Percentiles rank a stretch among this genome's conserved stretches.
phyloP scores from a whole-genome alignment of 352 stramenopile genomes.

The Plasmopara halstedii region DNA sequence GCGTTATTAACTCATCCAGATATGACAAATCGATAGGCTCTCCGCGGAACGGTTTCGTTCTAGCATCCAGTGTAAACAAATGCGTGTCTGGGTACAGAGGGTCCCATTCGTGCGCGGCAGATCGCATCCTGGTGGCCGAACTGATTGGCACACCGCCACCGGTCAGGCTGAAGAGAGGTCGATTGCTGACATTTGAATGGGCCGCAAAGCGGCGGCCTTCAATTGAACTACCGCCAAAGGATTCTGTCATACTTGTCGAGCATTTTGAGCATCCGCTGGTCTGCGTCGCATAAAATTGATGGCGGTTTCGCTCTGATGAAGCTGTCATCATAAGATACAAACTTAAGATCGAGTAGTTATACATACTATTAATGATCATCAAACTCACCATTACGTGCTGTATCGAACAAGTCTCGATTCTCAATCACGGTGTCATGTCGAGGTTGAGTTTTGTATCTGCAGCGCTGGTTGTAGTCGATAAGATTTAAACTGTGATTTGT shows the following conservation, averaged over 20 bases:
- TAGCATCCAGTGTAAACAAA: slow-evolving; percentile 17
- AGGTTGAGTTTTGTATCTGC: slow-evolving; percentile 3
- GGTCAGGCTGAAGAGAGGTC: slow-evolving; percentile 13
- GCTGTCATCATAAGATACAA: background rate
- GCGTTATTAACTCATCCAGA: slow-evolving; percentile 34
- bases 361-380: background rate
- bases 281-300: slow-evolving; percentile 11
- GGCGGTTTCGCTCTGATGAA: slow-evolving; percentile 19
- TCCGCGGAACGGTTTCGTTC: slow-evolving; percentile 13
- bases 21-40: slow-evolving; percentile 44
- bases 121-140: slow-evolving; percentile 10
- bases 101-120: slow-evolving; percentile 3
- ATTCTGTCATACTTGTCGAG: slow-evolving; percentile 32
- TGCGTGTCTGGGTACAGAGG: slow-evolving; percentile 4
- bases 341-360: background rate
- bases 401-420: slow-evolving; percentile 10
- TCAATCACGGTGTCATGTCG: slow-evolving; percentile 10
- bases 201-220: slow-evolving; percentile 10
- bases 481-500: slow-evolving; percentile 14
- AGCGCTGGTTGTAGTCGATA: slow-evolving; percentile 6
- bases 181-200: slow-evolving; percentile 11
- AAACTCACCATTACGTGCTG: slow-evolving; percentile 3
- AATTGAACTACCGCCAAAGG: slow-evolving; percentile 18
- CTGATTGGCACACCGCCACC: slow-evolving; percentile 13
- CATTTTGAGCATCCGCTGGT: slow-evolving; percentile 19